phyloP scores from a whole-genome alignment of 2,329 filamentous ascomycete genomes.

The Alternaria sp. region DNA sequence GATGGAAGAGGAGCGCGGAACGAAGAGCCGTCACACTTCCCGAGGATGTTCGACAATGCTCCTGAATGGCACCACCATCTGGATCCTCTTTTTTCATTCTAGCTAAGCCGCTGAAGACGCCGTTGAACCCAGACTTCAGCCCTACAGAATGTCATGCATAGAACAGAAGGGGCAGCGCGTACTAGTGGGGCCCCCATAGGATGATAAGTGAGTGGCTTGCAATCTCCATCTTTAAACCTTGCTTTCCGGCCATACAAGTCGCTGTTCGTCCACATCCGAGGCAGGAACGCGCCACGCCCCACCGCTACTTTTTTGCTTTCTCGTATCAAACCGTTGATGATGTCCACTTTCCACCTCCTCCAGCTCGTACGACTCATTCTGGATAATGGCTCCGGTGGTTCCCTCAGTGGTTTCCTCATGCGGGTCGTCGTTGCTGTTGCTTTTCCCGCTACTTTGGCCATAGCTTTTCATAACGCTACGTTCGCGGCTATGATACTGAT shows the following conservation, averaged over 20 bases:
- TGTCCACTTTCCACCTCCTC: conserved; percentile 3
- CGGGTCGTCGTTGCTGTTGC: neutral
- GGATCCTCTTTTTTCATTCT: neutral
- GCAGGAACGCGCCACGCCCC: conserved; percentile 13
- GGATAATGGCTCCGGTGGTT: conserved; percentile 4
- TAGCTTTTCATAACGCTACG: conserved; percentile 24
- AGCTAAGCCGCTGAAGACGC: neutral
- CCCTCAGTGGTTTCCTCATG: neutral
- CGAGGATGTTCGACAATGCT: neutral
- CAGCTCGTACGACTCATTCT: conserved; percentile 7
- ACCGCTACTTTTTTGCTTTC: neutral
- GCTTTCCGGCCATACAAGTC: conserved; percentile 1
- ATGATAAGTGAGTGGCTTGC: neutral
- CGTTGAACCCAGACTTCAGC: neutral
- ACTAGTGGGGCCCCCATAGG: neutral
- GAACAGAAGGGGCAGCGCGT: neutral
- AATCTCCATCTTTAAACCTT: conserved; percentile 1
- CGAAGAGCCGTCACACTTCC: neutral
- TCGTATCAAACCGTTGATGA: neutral
- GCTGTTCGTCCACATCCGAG: conserved; percentile 15
- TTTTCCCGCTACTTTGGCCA: conserved; percentile 1
- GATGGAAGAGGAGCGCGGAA: neutral
- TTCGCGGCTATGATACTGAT: conserved; percentile 36
- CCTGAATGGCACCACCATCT: neutral
- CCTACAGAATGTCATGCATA: neutral